Evolutionary conservation across 73 alveolate species (phyloP), one percentile per base, ranked within the genome.

Genomic region (Paramecium primaurelia): DNA sequence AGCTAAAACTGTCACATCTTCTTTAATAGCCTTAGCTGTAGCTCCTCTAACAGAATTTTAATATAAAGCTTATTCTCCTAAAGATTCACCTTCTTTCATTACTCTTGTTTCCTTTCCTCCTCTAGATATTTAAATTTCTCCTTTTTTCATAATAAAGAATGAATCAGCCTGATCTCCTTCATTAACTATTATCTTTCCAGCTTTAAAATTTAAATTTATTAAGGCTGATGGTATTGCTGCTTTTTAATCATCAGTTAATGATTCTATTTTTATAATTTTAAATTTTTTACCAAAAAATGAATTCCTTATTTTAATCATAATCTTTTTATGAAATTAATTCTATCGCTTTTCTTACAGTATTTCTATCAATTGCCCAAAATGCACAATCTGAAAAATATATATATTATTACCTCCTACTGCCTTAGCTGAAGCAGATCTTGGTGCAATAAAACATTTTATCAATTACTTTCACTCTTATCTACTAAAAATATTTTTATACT

Each of bases 321-420:
- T 88, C 75, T 58, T 71, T 71, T 25, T 42, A 26, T 38, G 68
- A 77, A 37, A 88, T 88, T 58, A 42, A 83, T 80, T 88, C 93
- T 22, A 92, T 87, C 22, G 93, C 71, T 88, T 95, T 96, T 86
- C 95, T 93, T 58, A 96, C 95, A 86, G 96, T 95, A 38, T 93
- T 93, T 86, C 98, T 95, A 20, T 96, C 98, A 68, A 96, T 77
- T 1, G 95, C 98, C 98, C 98, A 96, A 22, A 96, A 83, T 38
- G 80, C 80, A 40, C 97, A 96, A 14, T 89, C 93, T 71, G 6
- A n/a, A 69, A 69, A 26, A 4, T 8, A 11, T 32, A 20, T 11
- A 22, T 8, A 8, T 12, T 26, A 3, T 32, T 71, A 71, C 86
- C 59, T 11, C 92, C 97, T 60, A 30, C 92, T 49, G 98, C 87